phyloP scores from a whole-genome alignment of 2,329 filamentous ascomycete species.

The Alternaria brassicicola region DNA sequence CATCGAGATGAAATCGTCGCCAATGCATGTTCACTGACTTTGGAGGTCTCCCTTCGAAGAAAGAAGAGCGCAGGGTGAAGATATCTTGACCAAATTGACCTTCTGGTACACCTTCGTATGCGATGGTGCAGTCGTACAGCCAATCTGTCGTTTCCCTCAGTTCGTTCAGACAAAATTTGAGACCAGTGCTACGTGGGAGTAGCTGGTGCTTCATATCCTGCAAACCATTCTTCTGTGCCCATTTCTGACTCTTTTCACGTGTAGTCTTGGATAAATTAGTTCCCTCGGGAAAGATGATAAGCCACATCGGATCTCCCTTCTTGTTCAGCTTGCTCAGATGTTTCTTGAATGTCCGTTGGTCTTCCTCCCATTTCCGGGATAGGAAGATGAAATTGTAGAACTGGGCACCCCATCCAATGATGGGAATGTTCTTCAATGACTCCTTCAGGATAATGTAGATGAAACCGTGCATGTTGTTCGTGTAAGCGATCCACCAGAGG shows the following conservation, averaged over 20 bases:
- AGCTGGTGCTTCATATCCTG: slow-evolving; percentile 76
- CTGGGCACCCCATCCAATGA: slow-evolving; percentile 81
- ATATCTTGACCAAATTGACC: slow-evolving; percentile 84
- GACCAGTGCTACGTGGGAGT: slow-evolving; percentile 79
- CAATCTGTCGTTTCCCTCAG: slow-evolving; percentile 77
- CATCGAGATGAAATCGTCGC: slow-evolving; percentile 79
- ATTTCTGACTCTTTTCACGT: slow-evolving; percentile 71
- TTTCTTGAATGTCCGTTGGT: slow-evolving; percentile 75
- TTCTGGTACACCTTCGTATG: slow-evolving; percentile 84
- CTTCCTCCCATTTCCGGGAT: slow-evolving; percentile 84
- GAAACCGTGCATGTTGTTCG: slow-evolving; percentile 80
- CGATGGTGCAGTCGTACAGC: slow-evolving; percentile 91
- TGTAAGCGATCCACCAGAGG: slow-evolving; percentile 93
- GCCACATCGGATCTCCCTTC: slow-evolving; percentile 82
- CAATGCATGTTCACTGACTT: slow-evolving; percentile 98
- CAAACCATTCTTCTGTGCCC: slow-evolving; percentile 77
- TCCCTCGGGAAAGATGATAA: slow-evolving; percentile 85
- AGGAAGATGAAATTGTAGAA: slow-evolving; percentile 92
- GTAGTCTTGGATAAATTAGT: slow-evolving; percentile 79
- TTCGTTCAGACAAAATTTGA: slow-evolving; percentile 79
- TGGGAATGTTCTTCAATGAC: slow-evolving; percentile 78
- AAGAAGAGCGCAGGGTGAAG: slow-evolving; percentile 85
- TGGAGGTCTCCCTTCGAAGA: slow-evolving; percentile 84
- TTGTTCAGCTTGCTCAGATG: slow-evolving; percentile 73
- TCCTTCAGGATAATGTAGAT: slow-evolving; percentile 92